Percentiles rank a stretch among this genome's conserved stretches.
These are phyloP conservation scores for Vaccinium vitisidaea DNA, from an alignment of 148 eudicot genomes.

Conservation along the genomic window DNA sequence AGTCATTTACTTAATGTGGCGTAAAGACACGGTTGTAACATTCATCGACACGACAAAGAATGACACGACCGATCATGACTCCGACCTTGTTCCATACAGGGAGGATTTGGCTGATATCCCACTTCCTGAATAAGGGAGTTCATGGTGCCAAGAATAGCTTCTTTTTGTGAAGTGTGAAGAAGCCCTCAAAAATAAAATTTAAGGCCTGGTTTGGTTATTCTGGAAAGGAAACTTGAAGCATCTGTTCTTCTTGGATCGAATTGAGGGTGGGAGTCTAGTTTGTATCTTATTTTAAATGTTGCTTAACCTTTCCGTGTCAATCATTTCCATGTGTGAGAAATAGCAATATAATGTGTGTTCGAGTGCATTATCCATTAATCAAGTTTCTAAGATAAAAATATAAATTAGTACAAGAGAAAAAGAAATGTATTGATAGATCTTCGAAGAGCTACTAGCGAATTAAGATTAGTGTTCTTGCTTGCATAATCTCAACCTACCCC, in stretches of 20 bases:
- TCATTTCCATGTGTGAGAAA: background rate
- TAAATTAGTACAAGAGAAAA: too few species aligned
- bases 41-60: slow-evolving; percentile 39
- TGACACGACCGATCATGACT: slow-evolving; percentile 16
- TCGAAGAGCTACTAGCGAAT: too few species aligned
- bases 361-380: background rate
- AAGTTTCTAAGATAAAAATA: background rate
- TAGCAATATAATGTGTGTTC: background rate
- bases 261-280: background rate
- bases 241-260: background rate
- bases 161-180: background rate
- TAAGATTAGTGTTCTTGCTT: too few species aligned
- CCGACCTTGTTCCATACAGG: slow-evolving; percentile 29
- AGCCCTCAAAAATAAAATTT: background rate
- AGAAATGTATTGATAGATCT: too few species aligned
- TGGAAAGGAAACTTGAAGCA: background rate
- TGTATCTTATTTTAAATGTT: background rate
- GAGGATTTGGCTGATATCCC: slow-evolving; percentile 61
- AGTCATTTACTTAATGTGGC: slow-evolving; percentile 70
- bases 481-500: too few species aligned
- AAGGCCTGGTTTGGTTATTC: background rate
- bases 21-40: slow-evolving; percentile 68
- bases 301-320: background rate
- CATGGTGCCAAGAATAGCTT: background rate
- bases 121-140: slow-evolving; percentile 31